These are phyloP conservation scores for Lactarius vividus DNA, from an alignment of 768 basidiomycete species.

Conservation along the genomic window DNA sequence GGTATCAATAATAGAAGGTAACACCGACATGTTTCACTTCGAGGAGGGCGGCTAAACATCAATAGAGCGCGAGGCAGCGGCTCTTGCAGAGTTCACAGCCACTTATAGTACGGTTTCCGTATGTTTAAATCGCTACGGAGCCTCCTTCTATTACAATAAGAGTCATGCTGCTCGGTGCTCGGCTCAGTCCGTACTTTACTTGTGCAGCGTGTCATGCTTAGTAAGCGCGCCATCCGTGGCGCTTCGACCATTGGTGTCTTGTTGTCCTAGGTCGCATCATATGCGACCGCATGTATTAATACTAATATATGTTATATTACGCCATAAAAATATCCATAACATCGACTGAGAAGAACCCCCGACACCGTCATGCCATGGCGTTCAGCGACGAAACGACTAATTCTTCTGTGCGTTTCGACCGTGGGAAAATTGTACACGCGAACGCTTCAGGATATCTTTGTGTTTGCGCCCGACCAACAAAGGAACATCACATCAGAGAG, in stretches of 20 bases:
- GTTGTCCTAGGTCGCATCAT: background rate
- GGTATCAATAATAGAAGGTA: background rate
- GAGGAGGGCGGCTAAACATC: background rate
- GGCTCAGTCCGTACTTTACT: background rate
- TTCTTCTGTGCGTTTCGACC: slow-evolving; percentile 18
- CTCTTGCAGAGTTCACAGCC: background rate
- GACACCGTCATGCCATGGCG: background rate
- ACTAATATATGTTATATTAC: background rate
- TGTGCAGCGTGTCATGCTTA: background rate
- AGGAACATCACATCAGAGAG: background rate
- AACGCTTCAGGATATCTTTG: slow-evolving; percentile 30
- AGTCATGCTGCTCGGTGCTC: too few species aligned
- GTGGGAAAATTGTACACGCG: slow-evolving; percentile 29
- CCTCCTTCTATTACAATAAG: background rate
- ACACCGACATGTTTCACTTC: background rate
- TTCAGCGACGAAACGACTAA: slow-evolving; percentile 22
- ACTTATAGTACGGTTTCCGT: background rate
- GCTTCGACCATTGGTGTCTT: too few species aligned
- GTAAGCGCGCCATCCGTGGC: background rate
- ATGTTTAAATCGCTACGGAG: background rate
- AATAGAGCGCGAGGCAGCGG: background rate
- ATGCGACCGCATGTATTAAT: background rate
- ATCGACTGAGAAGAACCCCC: background rate
- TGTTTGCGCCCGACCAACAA: background rate
- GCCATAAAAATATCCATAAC: background rate